These are phyloP conservation scores for Dendrobium catenatum DNA, from an alignment of 106 monocot species.

Conservation along the genomic window DNA sequence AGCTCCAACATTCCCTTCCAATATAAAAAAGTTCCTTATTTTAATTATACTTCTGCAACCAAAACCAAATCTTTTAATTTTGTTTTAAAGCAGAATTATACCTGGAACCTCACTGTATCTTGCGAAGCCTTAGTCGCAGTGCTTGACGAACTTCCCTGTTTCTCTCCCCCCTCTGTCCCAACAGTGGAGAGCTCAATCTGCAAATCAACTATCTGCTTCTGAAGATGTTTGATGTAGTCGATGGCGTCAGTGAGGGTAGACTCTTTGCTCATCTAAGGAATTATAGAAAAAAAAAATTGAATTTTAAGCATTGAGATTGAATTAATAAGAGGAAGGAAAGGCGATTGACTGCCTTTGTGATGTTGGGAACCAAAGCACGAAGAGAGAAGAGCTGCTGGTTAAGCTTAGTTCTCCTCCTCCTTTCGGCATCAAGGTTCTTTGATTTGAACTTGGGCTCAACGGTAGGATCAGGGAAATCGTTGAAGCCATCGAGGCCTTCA, in stretches of 20 bases:
- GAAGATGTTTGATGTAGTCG: constrained; percentile 57
- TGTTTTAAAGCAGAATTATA: neutral
- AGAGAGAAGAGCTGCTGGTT: constrained; percentile 53
- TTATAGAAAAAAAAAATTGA: neutral
- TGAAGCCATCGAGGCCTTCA: constrained; percentile 14
- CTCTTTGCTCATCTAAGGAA: constrained; percentile 88
- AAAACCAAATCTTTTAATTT: neutral
- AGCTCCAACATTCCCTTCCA: constrained; percentile 32
- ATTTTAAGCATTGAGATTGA: neutral
- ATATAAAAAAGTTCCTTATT: neutral
- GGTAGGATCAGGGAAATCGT: neutral
- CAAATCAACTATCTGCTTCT: constrained; percentile 42
- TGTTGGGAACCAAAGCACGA: constrained; percentile 76
- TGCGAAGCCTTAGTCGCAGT: constrained; percentile 4
- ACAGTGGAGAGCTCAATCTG: constrained; percentile 36
- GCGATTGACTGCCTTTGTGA: constrained; percentile 52
- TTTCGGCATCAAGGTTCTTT: constrained; percentile 85
- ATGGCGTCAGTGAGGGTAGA: constrained; percentile 70
- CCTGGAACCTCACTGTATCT: constrained; percentile 26
- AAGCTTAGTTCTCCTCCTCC: constrained; percentile 74
- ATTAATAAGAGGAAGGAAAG: neutral
- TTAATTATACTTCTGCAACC: neutral
- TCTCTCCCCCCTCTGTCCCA: constrained; percentile 20
- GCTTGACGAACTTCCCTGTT: constrained; percentile 27
- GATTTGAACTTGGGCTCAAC: constrained; percentile 42